Base-by-base conservation (phyloP, 495 filamentous ascomycete species). In the Xylaria cubensis region DNA sequence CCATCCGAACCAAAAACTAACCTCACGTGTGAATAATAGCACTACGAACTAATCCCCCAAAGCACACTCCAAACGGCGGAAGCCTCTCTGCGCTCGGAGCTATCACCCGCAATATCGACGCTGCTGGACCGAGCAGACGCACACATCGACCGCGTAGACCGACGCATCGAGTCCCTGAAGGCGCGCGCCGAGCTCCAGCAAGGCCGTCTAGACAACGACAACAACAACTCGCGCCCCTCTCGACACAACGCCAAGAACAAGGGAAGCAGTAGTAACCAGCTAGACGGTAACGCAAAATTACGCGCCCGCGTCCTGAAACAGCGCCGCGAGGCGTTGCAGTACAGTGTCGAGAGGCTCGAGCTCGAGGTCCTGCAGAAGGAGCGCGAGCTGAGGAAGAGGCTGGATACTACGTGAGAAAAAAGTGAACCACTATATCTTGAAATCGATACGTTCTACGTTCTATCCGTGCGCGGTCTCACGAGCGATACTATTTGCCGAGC, bases 31-130 rank as follows among this genome's bases (percentile, higher is more conserved):
- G 26, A 29, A 29, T 4, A 50, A 72, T 64, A 86, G 80, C 84
- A 86, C 78, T 86, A 86, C 82, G 85, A 86, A 70, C 78, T 86
- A 0, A 85, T 86, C 74, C 85, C 85, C 9, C 84, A 86, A 67
- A 80, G 82, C 4, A 84, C 84, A 56, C 81, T 86, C 69, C 81
- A 82, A 51, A 77, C 79, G 6, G 85, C 85, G 72, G 85, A 86
- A 50, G 66, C 83, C 69, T 86, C 85, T 7, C 80, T 86, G 15
- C 84, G 83, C 73, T 83, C 86, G 72, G 85, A 86, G 72, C 86
- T 86, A 65, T 80, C 81, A 12, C 85, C 85, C 29, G 84, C 84
- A 15, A 83, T 85, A 39, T 72, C 80, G 8, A 74, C 79, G 19
- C 78, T 86, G 7, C 82, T 86, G 67, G 83, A 84, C 80, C 81